These are phyloP conservation scores for Cutaneotrichosporon curvatum DNA, from an alignment of 1,284 basidiomycete species.

Conservation along the genomic window DNA sequence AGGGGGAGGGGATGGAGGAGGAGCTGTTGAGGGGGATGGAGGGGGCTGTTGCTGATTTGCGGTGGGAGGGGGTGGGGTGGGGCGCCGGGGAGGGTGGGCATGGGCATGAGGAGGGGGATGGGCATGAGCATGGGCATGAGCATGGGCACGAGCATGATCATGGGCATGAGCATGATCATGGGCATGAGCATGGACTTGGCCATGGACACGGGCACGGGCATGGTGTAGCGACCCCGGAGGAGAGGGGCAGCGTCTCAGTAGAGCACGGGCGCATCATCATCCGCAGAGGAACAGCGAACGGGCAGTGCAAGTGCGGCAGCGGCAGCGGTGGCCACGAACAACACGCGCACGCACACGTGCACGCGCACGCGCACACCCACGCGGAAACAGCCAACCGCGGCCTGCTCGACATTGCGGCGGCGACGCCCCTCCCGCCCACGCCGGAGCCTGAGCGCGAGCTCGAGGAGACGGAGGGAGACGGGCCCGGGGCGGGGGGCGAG, in stretches of 20 bases:
- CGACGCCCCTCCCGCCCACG: conserved; percentile 5
- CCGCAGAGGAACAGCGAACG: no score
- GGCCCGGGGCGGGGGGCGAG: background rate
- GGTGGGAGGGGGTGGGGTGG: background rate
- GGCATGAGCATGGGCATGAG: background rate
- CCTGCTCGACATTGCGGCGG: background rate
- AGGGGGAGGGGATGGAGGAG: conserved; percentile 2
- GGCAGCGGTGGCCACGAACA: no score
- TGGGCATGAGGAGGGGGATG: background rate
- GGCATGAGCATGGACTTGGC: no score
- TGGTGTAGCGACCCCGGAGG: no score
- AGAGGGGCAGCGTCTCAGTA: no score
- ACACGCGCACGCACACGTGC: no score
- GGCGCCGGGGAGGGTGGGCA: background rate
- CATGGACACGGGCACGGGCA: no score
- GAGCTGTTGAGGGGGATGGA: conserved; percentile 15
- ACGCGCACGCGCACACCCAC: no score
- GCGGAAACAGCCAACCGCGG: no score
- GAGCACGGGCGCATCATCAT: no score
- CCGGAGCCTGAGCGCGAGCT: background rate
- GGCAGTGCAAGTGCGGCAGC: no score
- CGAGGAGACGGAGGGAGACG: background rate
- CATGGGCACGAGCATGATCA: background rate
- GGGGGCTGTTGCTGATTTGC: conserved; percentile 1
- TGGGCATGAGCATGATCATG: background rate